Base-by-base conservation (phyloP, 257 asterid species). In the Solanum pennellii region DNA sequence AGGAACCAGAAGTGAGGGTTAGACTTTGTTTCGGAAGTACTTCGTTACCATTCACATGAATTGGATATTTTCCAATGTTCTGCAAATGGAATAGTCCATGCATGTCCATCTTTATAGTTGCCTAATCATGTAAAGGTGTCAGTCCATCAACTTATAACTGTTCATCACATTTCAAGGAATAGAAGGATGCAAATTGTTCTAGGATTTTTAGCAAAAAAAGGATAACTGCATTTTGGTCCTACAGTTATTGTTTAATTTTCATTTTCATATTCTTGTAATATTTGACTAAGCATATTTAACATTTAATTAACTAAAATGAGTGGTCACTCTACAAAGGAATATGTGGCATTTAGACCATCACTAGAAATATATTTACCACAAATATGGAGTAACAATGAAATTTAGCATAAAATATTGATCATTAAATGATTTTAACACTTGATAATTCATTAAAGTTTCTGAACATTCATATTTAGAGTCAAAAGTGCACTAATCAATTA, bases 11-110 rank as follows among this genome's bases (percentile, higher is more conserved):
- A 69, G 87, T 86, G 35, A 86, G 87, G 45, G 42, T 56, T 7
- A 47, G 52, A 29, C 87, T 71, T 62, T 72, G 87, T 39, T 45
- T 71, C 7, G 29, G 71, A 12, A 29, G 69, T 86, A 86, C 80
- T 86, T 86, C 83, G 72, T 71, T 86, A 31, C 83, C 87, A 37
- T 86, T 86, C 83, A 86, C 83, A 20, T 45, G 87, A 45, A 86
- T 86, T 59, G 66, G 39, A 71, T 71, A 56, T 71, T 86, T 86
- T 74, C 83, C 80, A 86, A 86, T 69, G 5, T 86, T 86, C 80
- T 21, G 72, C 87, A 86, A 86, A 44, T 44, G 68, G 83, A 86
- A 86, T 45, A 45, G 11, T 71, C 87, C 87, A 33, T 56, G 69
- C 83, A 7, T 68, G 82, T 86, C 80, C 71, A 86, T 71, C 72